These are phyloP conservation scores for Rhynchospora pubera DNA, from an alignment of 176 grass and related monocot species.

Conservation along the genomic window DNA sequence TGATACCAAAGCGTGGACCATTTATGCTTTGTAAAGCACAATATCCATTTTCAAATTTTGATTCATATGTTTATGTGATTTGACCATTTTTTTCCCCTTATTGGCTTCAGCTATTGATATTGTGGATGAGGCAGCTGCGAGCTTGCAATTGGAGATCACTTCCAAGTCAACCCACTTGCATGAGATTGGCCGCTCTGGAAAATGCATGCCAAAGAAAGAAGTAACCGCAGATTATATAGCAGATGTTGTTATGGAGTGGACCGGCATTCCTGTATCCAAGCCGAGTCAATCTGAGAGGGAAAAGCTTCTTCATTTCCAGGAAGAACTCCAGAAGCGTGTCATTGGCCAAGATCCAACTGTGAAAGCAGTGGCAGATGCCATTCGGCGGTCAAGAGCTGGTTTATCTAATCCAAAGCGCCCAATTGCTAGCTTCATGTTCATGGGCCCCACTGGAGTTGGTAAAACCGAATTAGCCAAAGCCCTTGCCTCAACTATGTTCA, in stretches of 20 bases:
- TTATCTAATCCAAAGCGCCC: conserved; percentile 89
- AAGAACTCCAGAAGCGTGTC: conserved; percentile 89
- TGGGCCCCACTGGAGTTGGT: conserved; percentile 98
- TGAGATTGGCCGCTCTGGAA: conserved; percentile 94
- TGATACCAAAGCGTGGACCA: too few relatives aligned
- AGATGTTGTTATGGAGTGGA: conserved; percentile 95
- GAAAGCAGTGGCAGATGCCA: conserved; percentile 83
- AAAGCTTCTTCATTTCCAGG: conserved; percentile 80
- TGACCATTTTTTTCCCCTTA: conserved; percentile 2
- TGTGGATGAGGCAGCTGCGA: conserved; percentile 93
- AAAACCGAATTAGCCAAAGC: conserved; percentile 96
- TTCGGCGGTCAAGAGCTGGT: conserved; percentile 96
- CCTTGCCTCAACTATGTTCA: conserved; percentile 92
- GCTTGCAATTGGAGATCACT: conserved; percentile 99
- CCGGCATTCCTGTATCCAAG: conserved; percentile 93
- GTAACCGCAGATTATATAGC: conserved; percentile 92
- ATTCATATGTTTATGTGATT: background rate
- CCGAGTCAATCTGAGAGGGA: conserved; percentile 90
- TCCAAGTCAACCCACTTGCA: conserved; percentile 89
- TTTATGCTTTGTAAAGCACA: too few relatives aligned
- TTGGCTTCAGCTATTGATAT: conserved; percentile 87
- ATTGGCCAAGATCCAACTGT: conserved; percentile 95
- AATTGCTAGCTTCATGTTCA: conserved; percentile 99
- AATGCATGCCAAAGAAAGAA: conserved; percentile 98
- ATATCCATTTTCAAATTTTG: too few relatives aligned